phyloP scores from a whole-genome alignment of 345 rosid genomes.

The Eucalyptus regnans region DNA sequence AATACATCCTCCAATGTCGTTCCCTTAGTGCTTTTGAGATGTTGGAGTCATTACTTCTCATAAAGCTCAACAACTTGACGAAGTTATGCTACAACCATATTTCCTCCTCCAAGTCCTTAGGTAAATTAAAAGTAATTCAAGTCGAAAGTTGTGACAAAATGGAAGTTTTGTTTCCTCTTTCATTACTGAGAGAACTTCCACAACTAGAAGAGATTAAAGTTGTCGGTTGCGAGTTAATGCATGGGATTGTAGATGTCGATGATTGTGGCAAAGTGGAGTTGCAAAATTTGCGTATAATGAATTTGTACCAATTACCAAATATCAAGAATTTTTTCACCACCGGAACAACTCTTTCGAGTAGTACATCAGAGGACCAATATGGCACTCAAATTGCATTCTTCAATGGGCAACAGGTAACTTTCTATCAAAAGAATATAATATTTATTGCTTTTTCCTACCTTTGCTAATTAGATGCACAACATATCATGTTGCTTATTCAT shows the following conservation, averaged over 20 bases:
- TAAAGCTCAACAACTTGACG: rapidly evolving
- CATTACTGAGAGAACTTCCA: rapidly evolving
- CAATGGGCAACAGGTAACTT: background rate
- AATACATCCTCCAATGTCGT: background rate
- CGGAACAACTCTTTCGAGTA: rapidly evolving
- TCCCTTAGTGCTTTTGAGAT: background rate
- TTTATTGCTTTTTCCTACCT: rapidly evolving
- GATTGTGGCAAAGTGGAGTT: background rate
- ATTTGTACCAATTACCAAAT: background rate
- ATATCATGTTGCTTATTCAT: background rate
- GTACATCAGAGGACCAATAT: rapidly evolving
- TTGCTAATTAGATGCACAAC: background rate
- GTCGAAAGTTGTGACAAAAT: background rate
- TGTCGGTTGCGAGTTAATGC: rapidly evolving
- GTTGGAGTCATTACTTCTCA: too few species aligned
- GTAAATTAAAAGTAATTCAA: rapidly evolving
- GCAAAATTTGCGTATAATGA: rapidly evolving
- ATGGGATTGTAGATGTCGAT: rapidly evolving
- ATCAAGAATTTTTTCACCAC: background rate
- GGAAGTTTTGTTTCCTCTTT: background rate
- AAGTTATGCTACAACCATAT: background rate
- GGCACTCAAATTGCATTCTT: background rate
- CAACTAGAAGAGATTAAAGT: background rate
- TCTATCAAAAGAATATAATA: background rate
- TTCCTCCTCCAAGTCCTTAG: background rate